These are phyloP conservation scores for Lentinus polychrous DNA, from an alignment of 1,284 basidiomycete genomes.

Conservation along the genomic window DNA sequence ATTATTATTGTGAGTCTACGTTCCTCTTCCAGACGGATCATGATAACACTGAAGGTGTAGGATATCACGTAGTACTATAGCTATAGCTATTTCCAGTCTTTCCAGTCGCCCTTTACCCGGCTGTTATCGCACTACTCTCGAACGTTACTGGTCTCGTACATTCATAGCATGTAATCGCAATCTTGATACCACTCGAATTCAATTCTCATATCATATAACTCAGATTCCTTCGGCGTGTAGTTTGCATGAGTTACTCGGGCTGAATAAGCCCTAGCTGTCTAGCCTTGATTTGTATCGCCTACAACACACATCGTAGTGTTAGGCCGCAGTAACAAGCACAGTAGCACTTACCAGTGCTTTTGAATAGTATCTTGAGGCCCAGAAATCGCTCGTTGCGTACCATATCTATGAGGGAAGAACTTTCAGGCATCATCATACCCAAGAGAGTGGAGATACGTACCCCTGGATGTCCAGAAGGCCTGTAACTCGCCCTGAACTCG, in stretches of 20 bases:
- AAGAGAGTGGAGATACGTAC: conserved; percentile 7
- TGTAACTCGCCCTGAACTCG: conserved; percentile 36
- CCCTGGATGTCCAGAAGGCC: conserved; percentile 28
- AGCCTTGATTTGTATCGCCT: conserved; percentile 28
- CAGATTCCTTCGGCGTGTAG: background rate
- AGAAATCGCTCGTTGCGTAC: conserved; percentile 30
- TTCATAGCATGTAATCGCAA: background rate
- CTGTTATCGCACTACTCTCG: background rate
- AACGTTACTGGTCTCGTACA: background rate
- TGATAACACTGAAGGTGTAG: background rate
- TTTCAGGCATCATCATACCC: background rate
- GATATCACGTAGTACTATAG: conserved; percentile 32
- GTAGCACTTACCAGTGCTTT: conserved; percentile 26
- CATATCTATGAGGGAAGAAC: conserved; percentile 29
- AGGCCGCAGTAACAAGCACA: background rate
- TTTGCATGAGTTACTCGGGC: no score
- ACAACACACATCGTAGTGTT: background rate
- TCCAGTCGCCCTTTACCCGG: background rate
- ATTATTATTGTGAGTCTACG: background rate
- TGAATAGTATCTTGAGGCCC: conserved; percentile 24
- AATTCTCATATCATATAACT: background rate
- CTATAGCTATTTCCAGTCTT: background rate
- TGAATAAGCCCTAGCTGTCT: conserved; percentile 22
- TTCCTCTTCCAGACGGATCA: background rate
- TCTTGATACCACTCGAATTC: background rate